phyloP scores from a whole-genome alignment of 148 eudicot genomes.

The Cornus suecica region DNA sequence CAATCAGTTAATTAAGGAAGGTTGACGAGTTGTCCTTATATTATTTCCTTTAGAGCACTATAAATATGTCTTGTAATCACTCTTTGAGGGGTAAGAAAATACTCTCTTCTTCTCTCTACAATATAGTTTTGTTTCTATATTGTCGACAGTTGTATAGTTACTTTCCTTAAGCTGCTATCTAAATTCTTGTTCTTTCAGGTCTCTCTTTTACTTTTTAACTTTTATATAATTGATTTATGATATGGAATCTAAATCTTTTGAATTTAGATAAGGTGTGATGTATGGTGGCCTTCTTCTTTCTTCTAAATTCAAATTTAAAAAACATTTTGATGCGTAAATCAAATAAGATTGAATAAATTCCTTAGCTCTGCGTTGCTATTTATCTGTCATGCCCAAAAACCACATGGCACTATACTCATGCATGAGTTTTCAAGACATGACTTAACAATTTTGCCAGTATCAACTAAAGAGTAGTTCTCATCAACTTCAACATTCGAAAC shows the following conservation, averaged over 20 bases:
- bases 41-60: no score
- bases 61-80: no score
- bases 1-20: no score
- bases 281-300: not conserved
- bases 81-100: no score
- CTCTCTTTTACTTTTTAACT: not conserved
- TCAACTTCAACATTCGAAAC: no score
- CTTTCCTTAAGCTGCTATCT: not conserved
- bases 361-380: not conserved
- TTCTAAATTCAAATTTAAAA: slow-evolving; percentile 1
- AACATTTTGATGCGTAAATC: not conserved
- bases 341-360: not conserved
- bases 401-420: no score
- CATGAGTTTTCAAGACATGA: no score
- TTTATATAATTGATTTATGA: not conserved
- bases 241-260: not conserved
- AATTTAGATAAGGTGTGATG: not conserved
- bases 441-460: no score
- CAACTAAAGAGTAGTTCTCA: no score
- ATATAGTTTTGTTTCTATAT: no score
- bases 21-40: no score
- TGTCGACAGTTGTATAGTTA: not conserved
- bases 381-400: not conserved
- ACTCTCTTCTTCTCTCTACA: no score
- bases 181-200: not conserved